phyloP scores from a whole-genome alignment of 768 basidiomycete genomes.

The Tulasnella sp. region DNA sequence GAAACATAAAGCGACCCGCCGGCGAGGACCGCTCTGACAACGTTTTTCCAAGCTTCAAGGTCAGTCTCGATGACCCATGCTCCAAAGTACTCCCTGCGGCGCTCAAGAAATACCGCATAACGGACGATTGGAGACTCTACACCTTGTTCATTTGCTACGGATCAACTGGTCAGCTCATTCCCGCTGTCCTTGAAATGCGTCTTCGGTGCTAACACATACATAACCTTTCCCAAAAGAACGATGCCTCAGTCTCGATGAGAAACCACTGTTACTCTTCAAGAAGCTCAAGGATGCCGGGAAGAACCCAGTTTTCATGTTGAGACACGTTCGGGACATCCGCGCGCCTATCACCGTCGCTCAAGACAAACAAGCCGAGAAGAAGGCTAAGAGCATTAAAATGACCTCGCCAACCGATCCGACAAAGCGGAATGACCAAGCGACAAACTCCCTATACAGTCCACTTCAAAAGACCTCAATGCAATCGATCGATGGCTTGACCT shows the following conservation, averaged over 20 bases:
- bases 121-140: conserved; percentile 98
- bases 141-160: conserved; percentile 99
- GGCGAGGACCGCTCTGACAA: conserved; percentile 10
- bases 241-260: conserved; percentile 95
- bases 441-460: conserved; percentile 18
- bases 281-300: conserved; percentile 94
- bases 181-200: conserved; percentile 23
- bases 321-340: conserved; percentile 92
- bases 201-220: no score
- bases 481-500: conserved; percentile 14
- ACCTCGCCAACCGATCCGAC: conserved; percentile 11
- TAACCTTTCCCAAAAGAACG: conserved; percentile 62
- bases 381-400: not conserved
- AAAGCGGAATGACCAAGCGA: conserved; percentile 8
- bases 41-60: conserved; percentile 80
- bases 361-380: conserved; percentile 81
- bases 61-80: conserved; percentile 93
- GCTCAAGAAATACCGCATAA: conserved; percentile 96
- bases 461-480: conserved; percentile 27
- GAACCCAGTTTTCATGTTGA: conserved; percentile 98
- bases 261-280: conserved; percentile 92
- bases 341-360: conserved; percentile 95
- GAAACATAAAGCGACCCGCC: no score
- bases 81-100: conserved; percentile 98
- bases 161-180: conserved; percentile 54